A percentile compares a stretch with the other conserved stretches of the same genome.
Evolutionary conservation across 306 rosid genomes (phyloP).

Genomic region (Malus sieversii): DNA sequence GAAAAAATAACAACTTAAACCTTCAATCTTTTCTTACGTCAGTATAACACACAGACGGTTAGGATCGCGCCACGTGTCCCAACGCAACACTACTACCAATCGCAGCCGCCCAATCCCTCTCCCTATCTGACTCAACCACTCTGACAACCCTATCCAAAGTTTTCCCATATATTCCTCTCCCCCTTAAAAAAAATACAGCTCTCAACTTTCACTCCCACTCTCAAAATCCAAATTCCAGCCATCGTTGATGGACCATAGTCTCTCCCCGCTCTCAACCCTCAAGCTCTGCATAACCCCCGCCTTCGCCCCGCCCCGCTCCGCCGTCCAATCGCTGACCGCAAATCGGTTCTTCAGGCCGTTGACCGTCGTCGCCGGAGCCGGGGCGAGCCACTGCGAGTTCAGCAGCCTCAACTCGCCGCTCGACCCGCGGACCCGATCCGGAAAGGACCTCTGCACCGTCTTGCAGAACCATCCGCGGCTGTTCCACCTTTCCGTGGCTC

Average conservation of each 20-base stretch:
- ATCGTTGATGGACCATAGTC: conserved; percentile 39
- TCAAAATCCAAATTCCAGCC: not conserved
- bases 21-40: not conserved
- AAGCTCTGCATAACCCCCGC: not conserved
- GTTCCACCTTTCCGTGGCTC: conserved; percentile 63
- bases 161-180: not conserved
- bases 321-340: not conserved
- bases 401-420: conserved; percentile 67
- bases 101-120: not conserved
- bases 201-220: not conserved
- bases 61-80: not conserved
- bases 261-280: conserved; percentile 12
- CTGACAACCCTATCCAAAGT: not conserved
- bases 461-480: conserved; percentile 76
- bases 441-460: conserved; percentile 54
- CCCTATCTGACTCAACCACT: not conserved
- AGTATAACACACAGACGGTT: not conserved
- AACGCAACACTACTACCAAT: not conserved
- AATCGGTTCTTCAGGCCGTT: not conserved
- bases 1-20: too few relatives aligned
- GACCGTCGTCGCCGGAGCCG: conserved; percentile 26
- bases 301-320: not conserved
- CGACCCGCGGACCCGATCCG: conserved; percentile 50
- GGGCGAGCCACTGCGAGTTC: conserved; percentile 39
- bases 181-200: not conserved